Evolutionary conservation across 1,284 basidiomycete species (phyloP), one percentile per base, ranked within the genome.

Genomic region (Ceratobasidium theobromae): DNA sequence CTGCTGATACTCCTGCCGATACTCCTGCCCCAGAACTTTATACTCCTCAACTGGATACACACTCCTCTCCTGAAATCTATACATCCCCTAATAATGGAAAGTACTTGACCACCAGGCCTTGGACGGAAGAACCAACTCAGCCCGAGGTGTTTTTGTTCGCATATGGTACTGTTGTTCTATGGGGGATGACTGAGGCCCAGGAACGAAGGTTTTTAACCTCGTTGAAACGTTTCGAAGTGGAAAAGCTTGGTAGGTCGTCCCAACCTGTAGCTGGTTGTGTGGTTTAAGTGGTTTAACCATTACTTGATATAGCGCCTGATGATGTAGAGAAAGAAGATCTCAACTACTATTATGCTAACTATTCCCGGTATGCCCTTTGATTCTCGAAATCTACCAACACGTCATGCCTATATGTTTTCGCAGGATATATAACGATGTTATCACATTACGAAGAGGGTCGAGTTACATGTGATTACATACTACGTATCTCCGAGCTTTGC

Each of bases 391-490:
- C 43, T 72, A 48, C 67, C 68, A 33, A 69, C 53, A 67, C 21
- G 33, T 27, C 21, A 18, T 43, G 16, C 5, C 40, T 16, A 43
- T n/a, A 14, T 16, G 16, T 43, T 43, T 45, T 64, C 70, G 6
- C 71, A 93, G 93, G 71, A 98, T 98, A 75, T 98, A 96, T 78
- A 98, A 98, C 80, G 95, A 98, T 77, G 95, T 98, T 51, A 98
- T 98, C 70, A 97, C 95, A 0, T 81, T 98, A 32, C 87, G 95
- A 55, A 91, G 91, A 75, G 95, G 95, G 21, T 97, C 94, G 9
- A 90, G 93, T 69, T 97, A 96, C 76, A 97, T 98, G 95, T 94
- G 73, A 72, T n/a, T n/a, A n/a, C n/a, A n/a, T n/a, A n/a, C n/a
- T n/a, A n/a, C n/a, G n/a, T n/a, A n/a, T n/a, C n/a, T n/a, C n/a